These are phyloP conservation scores for Cercophora scortea DNA, from an alignment of 495 filamentous ascomycete species.

Conservation along the genomic window DNA sequence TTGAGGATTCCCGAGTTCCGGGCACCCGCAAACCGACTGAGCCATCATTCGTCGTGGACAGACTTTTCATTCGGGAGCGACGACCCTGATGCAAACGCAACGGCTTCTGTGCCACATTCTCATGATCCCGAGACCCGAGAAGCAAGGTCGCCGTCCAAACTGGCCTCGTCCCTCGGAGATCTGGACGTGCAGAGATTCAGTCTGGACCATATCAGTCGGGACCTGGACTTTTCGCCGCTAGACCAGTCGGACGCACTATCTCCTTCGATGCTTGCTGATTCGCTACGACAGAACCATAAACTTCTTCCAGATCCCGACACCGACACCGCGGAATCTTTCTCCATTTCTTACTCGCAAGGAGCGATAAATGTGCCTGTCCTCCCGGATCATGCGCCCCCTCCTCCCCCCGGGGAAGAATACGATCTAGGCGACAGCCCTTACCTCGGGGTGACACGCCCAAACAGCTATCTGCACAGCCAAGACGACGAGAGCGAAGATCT, in stretches of 20 bases:
- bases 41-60: slow-evolving; percentile 47
- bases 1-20: slow-evolving; percentile 35
- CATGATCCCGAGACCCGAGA: slow-evolving; percentile 13
- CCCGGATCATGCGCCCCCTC: slow-evolving; percentile 30
- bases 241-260: slow-evolving; percentile 9
- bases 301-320: slow-evolving; percentile 21
- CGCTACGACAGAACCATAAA: slow-evolving; percentile 13
- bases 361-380: slow-evolving; percentile 15
- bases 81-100: slow-evolving; percentile 18
- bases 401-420: slow-evolving; percentile 13
- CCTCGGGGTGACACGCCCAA: slow-evolving; percentile 32
- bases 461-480: slow-evolving; percentile 30
- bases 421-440: slow-evolving; percentile 25
- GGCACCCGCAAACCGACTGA: slow-evolving; percentile 38
- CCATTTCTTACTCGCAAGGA: slow-evolving; percentile 15
- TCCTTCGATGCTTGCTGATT: slow-evolving; percentile 17
- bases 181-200: slow-evolving; percentile 13
- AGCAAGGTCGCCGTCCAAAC: slow-evolving; percentile 5
- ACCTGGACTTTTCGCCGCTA: slow-evolving; percentile 18
- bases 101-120: slow-evolving; percentile 11
- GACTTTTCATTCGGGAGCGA: slow-evolving; percentile 47
- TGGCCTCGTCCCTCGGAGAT: slow-evolving; percentile 4
- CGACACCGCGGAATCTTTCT: slow-evolving; percentile 28
- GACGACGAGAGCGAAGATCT: slow-evolving; percentile 27
- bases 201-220: slow-evolving; percentile 12